phyloP scores from a whole-genome alignment of 2,329 filamentous ascomycete genomes.

The Aspergillus arachidicola region DNA sequence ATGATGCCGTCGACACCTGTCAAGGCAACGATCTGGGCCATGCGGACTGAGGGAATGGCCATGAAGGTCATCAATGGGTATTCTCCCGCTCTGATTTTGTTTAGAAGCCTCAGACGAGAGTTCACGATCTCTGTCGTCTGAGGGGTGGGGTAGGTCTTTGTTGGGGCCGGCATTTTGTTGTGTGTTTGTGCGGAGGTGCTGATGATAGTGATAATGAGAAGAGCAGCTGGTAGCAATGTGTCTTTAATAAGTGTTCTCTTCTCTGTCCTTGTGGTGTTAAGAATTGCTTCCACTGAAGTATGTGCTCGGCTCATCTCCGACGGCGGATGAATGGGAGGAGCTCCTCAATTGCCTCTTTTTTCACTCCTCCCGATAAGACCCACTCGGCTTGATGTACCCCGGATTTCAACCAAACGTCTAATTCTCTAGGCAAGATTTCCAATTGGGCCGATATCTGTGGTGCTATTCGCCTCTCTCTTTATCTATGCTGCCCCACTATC shows the following conservation, averaged over 20 bases:
- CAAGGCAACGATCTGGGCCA: slow-evolving; percentile 60
- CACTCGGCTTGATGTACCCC: slow-evolving; percentile 1
- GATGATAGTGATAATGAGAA: not conserved
- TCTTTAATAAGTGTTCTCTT: not conserved
- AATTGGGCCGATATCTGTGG: slow-evolving; percentile 2
- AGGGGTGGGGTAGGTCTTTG: slow-evolving; percentile 30
- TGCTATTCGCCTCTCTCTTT: not conserved
- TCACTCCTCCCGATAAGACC: slow-evolving; percentile 1
- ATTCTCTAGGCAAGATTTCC: not conserved
- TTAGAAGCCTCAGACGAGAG: slow-evolving; percentile 48
- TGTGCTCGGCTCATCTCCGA: not conserved
- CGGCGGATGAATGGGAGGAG: slow-evolving; percentile 17
- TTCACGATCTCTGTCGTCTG: slow-evolving; percentile 41
- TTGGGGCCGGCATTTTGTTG: slow-evolving; percentile 3
- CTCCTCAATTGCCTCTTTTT: slow-evolving; percentile 9
- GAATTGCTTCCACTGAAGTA: not conserved
- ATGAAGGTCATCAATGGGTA: slow-evolving; percentile 55
- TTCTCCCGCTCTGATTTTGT: slow-evolving; percentile 43
- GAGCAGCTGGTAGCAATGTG: not conserved
- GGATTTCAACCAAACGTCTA: slow-evolving; percentile 1
- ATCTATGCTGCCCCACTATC: not conserved
- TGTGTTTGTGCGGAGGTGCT: not conserved
- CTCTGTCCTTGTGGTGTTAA: not conserved
- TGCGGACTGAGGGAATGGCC: slow-evolving; percentile 50
- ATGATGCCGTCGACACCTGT: slow-evolving; percentile 68